Percentiles rank a stretch among this genome's conserved stretches.
Evolutionary conservation across 2,329 filamentous ascomycete genomes (phyloP).

Genomic region (Epichloe uncinata): DNA sequence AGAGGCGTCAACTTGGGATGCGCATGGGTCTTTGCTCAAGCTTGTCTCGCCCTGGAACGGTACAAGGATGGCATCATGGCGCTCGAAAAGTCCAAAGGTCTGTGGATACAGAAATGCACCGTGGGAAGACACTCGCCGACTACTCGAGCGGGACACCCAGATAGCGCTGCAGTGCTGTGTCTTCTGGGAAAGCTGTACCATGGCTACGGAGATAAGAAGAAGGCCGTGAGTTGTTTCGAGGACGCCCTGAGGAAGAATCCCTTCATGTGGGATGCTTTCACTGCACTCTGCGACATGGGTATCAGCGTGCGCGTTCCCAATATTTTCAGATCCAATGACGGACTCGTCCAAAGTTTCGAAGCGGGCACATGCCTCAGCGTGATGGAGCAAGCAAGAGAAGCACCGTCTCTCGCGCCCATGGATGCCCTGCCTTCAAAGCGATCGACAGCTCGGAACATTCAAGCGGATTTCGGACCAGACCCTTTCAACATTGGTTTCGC

Average conservation of each 20-base stretch:
- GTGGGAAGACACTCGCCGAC: slow-evolving; percentile 76
- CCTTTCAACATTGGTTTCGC: slow-evolving; percentile 37
- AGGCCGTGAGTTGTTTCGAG: slow-evolving; percentile 76
- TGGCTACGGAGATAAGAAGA: slow-evolving; percentile 68
- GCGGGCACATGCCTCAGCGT: slow-evolving; percentile 13
- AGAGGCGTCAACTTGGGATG: slow-evolving; percentile 72
- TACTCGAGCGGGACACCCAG: slow-evolving; percentile 60
- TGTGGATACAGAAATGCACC: slow-evolving; percentile 63
- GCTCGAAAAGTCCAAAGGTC: slow-evolving; percentile 65
- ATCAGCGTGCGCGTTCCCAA: slow-evolving; percentile 70
- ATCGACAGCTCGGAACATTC: slow-evolving; percentile 23
- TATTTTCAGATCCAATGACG: slow-evolving; percentile 64
- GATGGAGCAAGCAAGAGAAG: slow-evolving; percentile 24
- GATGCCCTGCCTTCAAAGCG: slow-evolving; percentile 30
- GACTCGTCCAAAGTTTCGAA: slow-evolving; percentile 35
- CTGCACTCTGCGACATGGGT: slow-evolving; percentile 75
- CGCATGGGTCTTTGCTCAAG: slow-evolving; percentile 81
- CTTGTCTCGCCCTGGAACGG: slow-evolving; percentile 66
- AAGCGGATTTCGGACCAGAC: slow-evolving; percentile 27
- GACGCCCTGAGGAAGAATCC: slow-evolving; percentile 82
- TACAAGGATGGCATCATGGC: slow-evolving; percentile 71
- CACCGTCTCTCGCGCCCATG: slow-evolving; percentile 15
- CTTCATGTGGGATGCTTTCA: slow-evolving; percentile 97
- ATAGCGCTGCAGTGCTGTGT: slow-evolving; percentile 72
- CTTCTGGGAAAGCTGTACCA: slow-evolving; percentile 80